Percentiles rank a stretch among this genome's conserved stretches.
Conservation (phyloP, 305 asterid genomes). For the Euphrasia arctica region DNA sequence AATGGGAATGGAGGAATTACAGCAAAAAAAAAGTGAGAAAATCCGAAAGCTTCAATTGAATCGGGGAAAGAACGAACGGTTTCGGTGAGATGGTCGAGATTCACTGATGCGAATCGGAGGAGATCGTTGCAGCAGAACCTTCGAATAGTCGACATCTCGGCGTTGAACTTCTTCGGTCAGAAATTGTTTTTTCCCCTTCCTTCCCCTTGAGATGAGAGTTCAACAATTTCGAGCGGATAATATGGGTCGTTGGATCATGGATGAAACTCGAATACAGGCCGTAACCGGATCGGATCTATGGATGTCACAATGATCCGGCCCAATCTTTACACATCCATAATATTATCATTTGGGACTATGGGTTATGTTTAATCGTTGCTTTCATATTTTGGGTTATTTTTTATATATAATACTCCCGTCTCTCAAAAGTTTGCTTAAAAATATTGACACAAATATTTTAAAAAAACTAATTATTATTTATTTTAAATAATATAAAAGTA, state of each 20-base stretch:
- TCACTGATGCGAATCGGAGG: constrained; percentile 82
- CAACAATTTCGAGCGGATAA: background rate
- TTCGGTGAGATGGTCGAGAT: constrained; percentile 95
- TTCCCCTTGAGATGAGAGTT: too few species aligned
- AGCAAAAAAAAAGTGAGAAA: background rate
- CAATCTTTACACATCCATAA: too few species aligned
- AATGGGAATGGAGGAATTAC: background rate
- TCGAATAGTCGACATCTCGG: constrained; percentile 77
- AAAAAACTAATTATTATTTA: too few species aligned
- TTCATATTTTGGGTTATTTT: too few species aligned
- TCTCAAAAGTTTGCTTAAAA: too few species aligned
- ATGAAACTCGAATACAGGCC: background rate
- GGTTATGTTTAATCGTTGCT: too few species aligned
- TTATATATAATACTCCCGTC: too few species aligned
- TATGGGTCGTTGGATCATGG: background rate
- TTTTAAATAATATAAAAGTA: too few species aligned
- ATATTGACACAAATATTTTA: too few species aligned
- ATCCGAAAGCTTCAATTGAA: background rate
- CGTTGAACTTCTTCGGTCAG: background rate
- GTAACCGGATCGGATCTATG: background rate
- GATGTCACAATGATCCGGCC: too few species aligned
- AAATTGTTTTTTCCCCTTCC: background rate
- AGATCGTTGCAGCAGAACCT: constrained; percentile 95
- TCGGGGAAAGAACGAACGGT: constrained; percentile 39
- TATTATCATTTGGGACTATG: too few species aligned